Conservation (phyloP, 1,284 basidiomycete genomes). For the Apiotrichum porosum region DNA sequence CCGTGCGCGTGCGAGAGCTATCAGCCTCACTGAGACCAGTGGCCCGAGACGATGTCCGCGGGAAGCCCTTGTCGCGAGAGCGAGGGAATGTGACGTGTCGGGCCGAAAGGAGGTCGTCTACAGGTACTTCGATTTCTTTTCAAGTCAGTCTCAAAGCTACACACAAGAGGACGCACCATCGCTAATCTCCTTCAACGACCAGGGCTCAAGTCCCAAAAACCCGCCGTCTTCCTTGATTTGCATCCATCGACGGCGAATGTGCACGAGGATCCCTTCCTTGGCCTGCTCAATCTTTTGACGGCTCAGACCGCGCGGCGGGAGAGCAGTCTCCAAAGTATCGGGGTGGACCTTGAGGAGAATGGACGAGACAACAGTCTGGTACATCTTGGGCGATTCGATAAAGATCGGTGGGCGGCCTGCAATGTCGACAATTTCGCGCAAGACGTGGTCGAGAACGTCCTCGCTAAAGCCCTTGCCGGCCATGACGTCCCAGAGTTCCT, state of each 20-base stretch:
- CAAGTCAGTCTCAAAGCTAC: background rate
- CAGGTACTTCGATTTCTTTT: slow-evolving; percentile 69
- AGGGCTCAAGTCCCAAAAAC: slow-evolving; percentile 72
- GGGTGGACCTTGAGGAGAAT: slow-evolving; percentile 66
- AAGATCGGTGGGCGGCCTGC: slow-evolving; percentile 53
- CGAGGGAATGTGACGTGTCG: slow-evolving; percentile 11
- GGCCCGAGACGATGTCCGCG: slow-evolving; percentile 19
- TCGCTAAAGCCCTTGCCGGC: slow-evolving; percentile 63
- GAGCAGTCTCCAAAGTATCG: slow-evolving; percentile 57
- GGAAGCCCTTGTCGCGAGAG: slow-evolving; percentile 8
- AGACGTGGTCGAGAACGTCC: slow-evolving; percentile 65
- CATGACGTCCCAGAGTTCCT: slow-evolving; percentile 68
- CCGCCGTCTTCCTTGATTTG: slow-evolving; percentile 71
- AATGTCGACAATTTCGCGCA: slow-evolving; percentile 59
- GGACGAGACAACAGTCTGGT: slow-evolving; percentile 68
- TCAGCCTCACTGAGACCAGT: slow-evolving; percentile 12
- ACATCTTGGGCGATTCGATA: slow-evolving; percentile 61
- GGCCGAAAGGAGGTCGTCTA: slow-evolving; percentile 61
- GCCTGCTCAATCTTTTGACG: slow-evolving; percentile 66
- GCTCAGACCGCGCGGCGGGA: slow-evolving; percentile 61
- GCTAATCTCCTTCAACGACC: slow-evolving; percentile 82
- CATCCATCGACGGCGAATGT: slow-evolving; percentile 61
- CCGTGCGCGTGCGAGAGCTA: background rate
- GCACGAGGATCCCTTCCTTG: slow-evolving; percentile 57
- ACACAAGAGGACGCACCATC: slow-evolving; percentile 57